Evolutionary conservation across 352 stramenopile genomes (phyloP).

Genomic region (Globisporangium parvum): DNA sequence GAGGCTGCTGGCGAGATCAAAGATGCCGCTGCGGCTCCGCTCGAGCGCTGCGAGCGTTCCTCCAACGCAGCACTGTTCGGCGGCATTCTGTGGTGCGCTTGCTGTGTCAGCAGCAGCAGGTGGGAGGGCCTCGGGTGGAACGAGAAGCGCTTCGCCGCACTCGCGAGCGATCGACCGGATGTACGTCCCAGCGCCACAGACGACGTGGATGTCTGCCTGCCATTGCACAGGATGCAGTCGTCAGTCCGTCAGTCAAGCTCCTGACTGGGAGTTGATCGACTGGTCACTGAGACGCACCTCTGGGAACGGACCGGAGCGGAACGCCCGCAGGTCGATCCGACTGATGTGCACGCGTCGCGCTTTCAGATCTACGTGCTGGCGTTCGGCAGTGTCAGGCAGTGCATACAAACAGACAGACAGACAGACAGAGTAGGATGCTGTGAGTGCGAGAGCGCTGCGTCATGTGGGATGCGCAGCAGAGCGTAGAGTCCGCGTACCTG

Average conservation of each 20-base stretch:
- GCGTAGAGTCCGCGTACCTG: constrained; percentile 17
- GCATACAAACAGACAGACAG: background rate
- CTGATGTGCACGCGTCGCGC: constrained; percentile 58
- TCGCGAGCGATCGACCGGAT: constrained; percentile 85
- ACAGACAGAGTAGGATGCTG: too few relatives aligned
- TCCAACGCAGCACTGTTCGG: constrained; percentile 38
- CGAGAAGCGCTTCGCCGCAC: constrained; percentile 58
- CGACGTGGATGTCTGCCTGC: constrained; percentile 44
- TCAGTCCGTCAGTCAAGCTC: too few relatives aligned
- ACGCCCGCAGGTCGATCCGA: constrained; percentile 48
- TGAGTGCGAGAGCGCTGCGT: too few relatives aligned
- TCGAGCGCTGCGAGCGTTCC: constrained; percentile 61
- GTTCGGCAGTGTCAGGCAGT: too few relatives aligned
- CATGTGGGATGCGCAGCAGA: background rate
- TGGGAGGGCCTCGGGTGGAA: constrained; percentile 19
- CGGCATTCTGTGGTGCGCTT: constrained; percentile 23
- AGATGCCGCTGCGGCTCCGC: constrained; percentile 57
- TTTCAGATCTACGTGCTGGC: constrained; percentile 49
- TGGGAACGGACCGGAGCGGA: constrained; percentile 45
- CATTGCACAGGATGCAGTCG: background rate
- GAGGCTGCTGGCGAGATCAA: constrained; percentile 43
- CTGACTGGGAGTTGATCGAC: too few relatives aligned
- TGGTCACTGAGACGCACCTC: constrained; percentile 27
- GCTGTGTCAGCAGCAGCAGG: constrained; percentile 6
- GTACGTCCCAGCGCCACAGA: constrained; percentile 75